Percentiles rank a stretch among this genome's conserved stretches.
Evolutionary conservation across 2,329 filamentous ascomycete genomes (phyloP).

Genomic region (Nannizziopsis arthrosporioides): DNA sequence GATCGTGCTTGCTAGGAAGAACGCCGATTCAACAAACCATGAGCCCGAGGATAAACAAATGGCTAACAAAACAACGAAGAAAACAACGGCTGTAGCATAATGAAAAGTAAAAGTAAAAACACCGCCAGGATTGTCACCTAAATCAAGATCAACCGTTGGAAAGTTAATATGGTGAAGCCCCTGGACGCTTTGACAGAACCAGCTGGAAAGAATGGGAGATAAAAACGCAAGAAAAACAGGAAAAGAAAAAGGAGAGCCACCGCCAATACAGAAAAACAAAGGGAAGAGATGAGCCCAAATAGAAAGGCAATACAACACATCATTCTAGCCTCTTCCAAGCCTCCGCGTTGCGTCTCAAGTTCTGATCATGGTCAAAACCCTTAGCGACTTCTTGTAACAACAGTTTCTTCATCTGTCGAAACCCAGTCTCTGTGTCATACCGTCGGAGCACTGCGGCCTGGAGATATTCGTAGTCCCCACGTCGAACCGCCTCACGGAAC

Average conservation of each 20-base stretch:
- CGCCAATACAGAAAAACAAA: background rate
- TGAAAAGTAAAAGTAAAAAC: no score
- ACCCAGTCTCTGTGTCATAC: conserved; percentile 47
- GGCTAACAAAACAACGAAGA: background rate
- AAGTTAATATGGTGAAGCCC: background rate
- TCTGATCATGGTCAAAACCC: conserved; percentile 41
- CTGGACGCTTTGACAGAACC: background rate
- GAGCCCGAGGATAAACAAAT: background rate
- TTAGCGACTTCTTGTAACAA: conserved; percentile 47
- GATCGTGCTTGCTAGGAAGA: no score
- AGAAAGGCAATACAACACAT: conserved; percentile 7
- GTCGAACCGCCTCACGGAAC: conserved; percentile 55
- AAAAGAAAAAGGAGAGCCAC: no score
- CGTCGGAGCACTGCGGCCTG: conserved; percentile 49
- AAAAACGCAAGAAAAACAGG: background rate
- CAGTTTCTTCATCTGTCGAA: conserved; percentile 45
- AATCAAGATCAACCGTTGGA: conserved; percentile 5
- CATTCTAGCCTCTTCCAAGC: conserved; percentile 46
- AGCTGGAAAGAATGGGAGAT: background rate
- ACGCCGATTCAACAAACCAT: no score
- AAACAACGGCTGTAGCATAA: no score
- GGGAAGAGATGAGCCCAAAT: background rate
- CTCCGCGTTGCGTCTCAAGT: conserved; percentile 39
- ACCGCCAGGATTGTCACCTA: no score
- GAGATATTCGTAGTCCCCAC: conserved; percentile 56